These are phyloP conservation scores for Marchantia paleacea DNA, from an alignment of 225 moss, liverwort and hornwort genomes.

Conservation along the genomic window DNA sequence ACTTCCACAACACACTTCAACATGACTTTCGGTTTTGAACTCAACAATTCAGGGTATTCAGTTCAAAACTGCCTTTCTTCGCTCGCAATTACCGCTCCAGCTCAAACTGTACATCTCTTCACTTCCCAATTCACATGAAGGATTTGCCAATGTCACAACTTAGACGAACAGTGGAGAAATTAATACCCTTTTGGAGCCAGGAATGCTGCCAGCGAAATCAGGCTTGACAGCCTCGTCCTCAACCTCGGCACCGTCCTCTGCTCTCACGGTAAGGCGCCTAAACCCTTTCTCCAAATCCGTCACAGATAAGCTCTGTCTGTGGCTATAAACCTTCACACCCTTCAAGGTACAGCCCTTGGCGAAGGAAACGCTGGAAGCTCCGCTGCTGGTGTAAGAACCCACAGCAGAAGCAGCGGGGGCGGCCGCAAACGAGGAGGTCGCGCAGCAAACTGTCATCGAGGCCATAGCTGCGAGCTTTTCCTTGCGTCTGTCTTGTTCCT, in stretches of 20 bases:
- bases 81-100: background rate
- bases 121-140: background rate
- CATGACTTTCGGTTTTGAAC: too few relatives aligned
- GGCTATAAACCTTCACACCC: background rate
- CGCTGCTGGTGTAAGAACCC: background rate
- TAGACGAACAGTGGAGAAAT: background rate
- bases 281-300: constrained; percentile 3
- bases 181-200: constrained; percentile 5
- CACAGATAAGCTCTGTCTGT: background rate
- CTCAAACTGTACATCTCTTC: background rate
- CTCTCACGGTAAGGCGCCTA: constrained; percentile 10
- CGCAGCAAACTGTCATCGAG: background rate
- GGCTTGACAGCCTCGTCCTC: background rate
- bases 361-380: constrained; percentile 1
- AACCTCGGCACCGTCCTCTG: constrained; percentile 11
- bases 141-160: background rate
- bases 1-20: too few relatives aligned
- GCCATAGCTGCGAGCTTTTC: constrained; percentile 8
- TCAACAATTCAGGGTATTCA: too few relatives aligned
- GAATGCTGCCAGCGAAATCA: background rate
- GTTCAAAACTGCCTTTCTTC: too few relatives aligned
- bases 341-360: constrained; percentile 16
- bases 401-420: background rate
- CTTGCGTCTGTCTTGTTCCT: background rate
- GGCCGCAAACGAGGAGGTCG: constrained; percentile 2